Evolutionary conservation across 352 stramenopile genomes (phyloP), one percentile per base, ranked within the genome.

Genomic region (Phytophthora sojae): DNA sequence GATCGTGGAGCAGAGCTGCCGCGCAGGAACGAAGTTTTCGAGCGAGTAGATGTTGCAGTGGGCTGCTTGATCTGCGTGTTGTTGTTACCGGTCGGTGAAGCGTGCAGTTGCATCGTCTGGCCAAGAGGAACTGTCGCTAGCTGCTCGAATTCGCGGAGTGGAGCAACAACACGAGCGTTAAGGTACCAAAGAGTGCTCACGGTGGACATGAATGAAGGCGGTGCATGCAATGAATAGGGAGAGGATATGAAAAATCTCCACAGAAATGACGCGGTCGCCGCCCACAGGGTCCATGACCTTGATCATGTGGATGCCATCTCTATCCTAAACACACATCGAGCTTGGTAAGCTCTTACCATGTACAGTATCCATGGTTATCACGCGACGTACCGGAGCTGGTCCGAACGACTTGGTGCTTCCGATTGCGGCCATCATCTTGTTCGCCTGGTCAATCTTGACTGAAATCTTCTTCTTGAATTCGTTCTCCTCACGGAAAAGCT

Each of bases 221-320:
- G 4, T 47, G 39, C 39, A 47, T 47, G 21, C 25, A 45, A 19
- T 11, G 19, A 64, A 71, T 35, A 5, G 39, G 25, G 53, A 15
- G 29, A 83, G 80, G 85, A 93, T 93, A 93, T 93, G 73, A 55
- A 93, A 93, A 52, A 83, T 86, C 64, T 91, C 85, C 53, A 93
- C 82, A 12, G 82, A 89, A 32, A 93, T 81, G 52, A 86, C 67
- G 4, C 85, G 85, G 37, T 89, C 81, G 57, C 58, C 77, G 11
- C 26, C 49, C 6, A 61, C 42, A 2, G 80, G 71, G 45, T 92
- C 84, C 0, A 71, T 52, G 8, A 94, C 71, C 55, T 81, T 79
- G 64, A 94, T 75, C 84, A 91, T 90, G 62, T 91, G 86, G n/a
- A 81, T 67, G 12, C 84, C 82, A 60, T 92, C 81, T 29, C 86